phyloP scores from a whole-genome alignment of 345 rosid genomes.

The Ceriops tagal region DNA sequence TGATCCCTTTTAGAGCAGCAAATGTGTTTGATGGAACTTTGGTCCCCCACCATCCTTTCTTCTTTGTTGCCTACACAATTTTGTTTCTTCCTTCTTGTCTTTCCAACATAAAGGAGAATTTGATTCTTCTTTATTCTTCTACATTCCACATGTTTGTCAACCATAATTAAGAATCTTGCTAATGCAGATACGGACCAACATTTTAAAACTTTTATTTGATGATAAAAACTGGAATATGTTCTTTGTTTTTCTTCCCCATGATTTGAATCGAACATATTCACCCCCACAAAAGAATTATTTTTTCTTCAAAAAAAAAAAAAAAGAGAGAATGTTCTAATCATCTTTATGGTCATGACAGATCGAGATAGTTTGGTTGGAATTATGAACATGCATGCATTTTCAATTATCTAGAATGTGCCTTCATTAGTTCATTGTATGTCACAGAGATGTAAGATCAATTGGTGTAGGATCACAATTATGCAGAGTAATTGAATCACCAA shows the following conservation, averaged over 20 bases:
- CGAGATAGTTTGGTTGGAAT: too few relatives aligned
- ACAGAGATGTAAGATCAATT: not conserved
- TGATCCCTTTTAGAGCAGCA: constrained; percentile 35
- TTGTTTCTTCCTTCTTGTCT: not conserved
- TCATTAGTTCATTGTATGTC: not conserved
- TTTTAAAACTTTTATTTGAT: constrained; percentile 8
- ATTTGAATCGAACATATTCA: not conserved
- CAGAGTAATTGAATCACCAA: constrained; percentile 3
- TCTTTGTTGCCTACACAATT: not conserved
- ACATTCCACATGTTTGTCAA: not conserved
- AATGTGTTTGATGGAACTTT: constrained; percentile 24
- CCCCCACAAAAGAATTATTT: too few relatives aligned
- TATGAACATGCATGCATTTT: too few relatives aligned
- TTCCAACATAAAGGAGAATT: constrained; percentile 13
- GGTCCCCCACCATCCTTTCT: constrained; percentile 28
- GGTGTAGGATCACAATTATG: constrained; percentile 4
- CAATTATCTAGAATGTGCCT: too few relatives aligned
- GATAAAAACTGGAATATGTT: constrained; percentile 7
- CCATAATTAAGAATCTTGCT: not conserved
- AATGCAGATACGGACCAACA: constrained; percentile 1
- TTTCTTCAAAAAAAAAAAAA: too few relatives aligned
- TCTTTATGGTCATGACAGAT: not conserved
- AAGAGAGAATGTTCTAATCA: not conserved
- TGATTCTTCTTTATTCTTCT: constrained; percentile 16
- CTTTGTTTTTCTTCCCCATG: not conserved